A percentile compares a stretch with the other conserved stretches of the same genome.
These are phyloP conservation scores for Macadamia integrifolia DNA, from an alignment of 164 flowering plant species.

Conservation along the genomic window DNA sequence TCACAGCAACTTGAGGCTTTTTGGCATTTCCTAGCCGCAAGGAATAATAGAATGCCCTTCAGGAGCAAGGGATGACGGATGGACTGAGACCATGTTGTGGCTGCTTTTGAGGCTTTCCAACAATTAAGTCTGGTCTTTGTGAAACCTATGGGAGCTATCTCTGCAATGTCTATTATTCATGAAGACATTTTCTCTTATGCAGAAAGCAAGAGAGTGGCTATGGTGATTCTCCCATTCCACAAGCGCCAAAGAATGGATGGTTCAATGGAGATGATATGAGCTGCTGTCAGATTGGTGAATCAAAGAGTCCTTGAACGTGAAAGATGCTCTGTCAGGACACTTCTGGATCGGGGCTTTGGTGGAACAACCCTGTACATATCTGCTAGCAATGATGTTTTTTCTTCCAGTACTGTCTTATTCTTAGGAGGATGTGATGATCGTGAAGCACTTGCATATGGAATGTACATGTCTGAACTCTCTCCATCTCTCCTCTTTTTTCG, in stretches of 20 bases:
- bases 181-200: constrained; percentile 38
- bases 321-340: constrained; percentile 39
- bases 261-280: constrained; percentile 23
- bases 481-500: constrained; percentile 8
- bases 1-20: too few relatives aligned
- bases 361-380: constrained; percentile 29
- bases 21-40: too few relatives aligned
- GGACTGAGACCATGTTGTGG: too few relatives aligned
- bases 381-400: constrained; percentile 28
- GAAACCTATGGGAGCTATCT: constrained; percentile 43
- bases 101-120: too few relatives aligned
- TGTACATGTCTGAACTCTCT: constrained; percentile 24
- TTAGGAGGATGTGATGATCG: constrained; percentile 43
- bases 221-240: constrained; percentile 42
- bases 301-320: constrained; percentile 30
- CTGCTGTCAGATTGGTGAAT: constrained; percentile 25
- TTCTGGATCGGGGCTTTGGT: constrained; percentile 49
- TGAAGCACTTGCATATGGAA: constrained; percentile 39
- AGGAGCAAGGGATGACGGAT: too few relatives aligned
- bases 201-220: constrained; percentile 26
- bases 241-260: constrained; percentile 32
- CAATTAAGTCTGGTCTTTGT: background rate
- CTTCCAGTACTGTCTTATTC: constrained; percentile 17
- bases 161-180: constrained; percentile 30
- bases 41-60: too few relatives aligned